A percentile compares a stretch with the other conserved stretches of the same genome.
Conservation (phyloP, 2,329 filamentous ascomycete species). For the Cladobotryum mycophilum region DNA sequence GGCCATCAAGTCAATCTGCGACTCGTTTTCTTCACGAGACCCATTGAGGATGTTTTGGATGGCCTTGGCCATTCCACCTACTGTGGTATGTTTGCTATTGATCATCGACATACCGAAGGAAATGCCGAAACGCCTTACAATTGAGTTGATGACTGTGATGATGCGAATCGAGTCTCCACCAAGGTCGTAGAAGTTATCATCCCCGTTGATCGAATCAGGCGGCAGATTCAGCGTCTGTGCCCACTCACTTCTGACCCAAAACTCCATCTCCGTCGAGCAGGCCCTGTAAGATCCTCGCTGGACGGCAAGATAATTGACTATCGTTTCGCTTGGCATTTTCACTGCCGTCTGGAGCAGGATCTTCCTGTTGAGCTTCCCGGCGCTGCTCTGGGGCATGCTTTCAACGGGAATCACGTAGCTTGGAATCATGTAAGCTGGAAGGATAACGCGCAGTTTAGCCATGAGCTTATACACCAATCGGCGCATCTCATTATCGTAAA, state of each 20-base stretch:
- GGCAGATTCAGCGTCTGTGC: conserved; percentile 2
- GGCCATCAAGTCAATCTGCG: background rate
- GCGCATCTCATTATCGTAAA: background rate
- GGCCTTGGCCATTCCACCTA: conserved; percentile 11
- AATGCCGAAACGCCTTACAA: conserved; percentile 10
- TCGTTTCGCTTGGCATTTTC: background rate
- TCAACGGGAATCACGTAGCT: conserved; percentile 3
- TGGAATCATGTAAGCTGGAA: conserved; percentile 22
- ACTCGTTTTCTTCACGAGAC: background rate
- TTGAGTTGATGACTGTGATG: conserved; percentile 12
- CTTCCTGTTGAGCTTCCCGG: conserved; percentile 10
- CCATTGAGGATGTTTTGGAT: conserved; percentile 4
- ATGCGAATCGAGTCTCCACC: conserved; percentile 18
- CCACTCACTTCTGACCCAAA: conserved; percentile 4
- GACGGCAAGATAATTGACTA: background rate
- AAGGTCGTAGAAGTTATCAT: conserved; percentile 17
- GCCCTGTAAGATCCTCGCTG: background rate
- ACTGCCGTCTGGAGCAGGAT: background rate
- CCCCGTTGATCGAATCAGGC: conserved; percentile 10
- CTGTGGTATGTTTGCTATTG: conserved; percentile 15
- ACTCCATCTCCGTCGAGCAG: conserved; percentile 1
- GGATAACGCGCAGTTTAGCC: background rate
- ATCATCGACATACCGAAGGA: conserved; percentile 13
- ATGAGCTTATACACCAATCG: background rate
- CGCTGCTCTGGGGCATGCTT: conserved; percentile 5